Conservation (phyloP, 805 yeast species). For the Candida yuanshanica region DNA sequence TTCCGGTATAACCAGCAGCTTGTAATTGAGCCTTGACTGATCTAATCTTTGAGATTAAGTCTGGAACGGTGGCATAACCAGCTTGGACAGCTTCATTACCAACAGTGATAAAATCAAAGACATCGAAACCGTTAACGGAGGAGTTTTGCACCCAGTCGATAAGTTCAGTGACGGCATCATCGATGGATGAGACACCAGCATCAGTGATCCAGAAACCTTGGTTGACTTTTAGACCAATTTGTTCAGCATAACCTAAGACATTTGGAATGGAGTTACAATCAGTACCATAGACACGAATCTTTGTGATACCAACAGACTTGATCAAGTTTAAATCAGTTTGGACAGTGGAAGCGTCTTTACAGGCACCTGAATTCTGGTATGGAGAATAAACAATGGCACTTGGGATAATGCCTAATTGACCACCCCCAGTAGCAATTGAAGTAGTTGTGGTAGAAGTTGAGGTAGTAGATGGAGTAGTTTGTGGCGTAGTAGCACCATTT, state of each 20-base stretch:
- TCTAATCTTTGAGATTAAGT: constrained; percentile 59
- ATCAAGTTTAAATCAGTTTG: constrained; percentile 54
- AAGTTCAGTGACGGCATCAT: constrained; percentile 47
- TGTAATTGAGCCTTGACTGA: constrained; percentile 53
- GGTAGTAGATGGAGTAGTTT: constrained; percentile 17
- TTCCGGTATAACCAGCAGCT: constrained; percentile 71
- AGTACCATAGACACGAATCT: constrained; percentile 77
- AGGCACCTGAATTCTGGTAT: constrained; percentile 58
- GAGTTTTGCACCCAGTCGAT: constrained; percentile 36
- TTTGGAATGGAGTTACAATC: constrained; percentile 71
- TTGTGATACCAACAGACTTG: constrained; percentile 51
- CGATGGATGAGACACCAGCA: constrained; percentile 66
- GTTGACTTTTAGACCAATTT: constrained; percentile 64
- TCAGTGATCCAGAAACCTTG: constrained; percentile 82
- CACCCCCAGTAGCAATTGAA: constrained; percentile 18
- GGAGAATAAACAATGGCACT: constrained; percentile 72
- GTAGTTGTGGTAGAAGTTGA: constrained; percentile 21
- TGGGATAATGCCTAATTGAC: constrained; percentile 35
- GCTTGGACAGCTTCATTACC: constrained; percentile 85
- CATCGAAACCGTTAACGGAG: constrained; percentile 56
- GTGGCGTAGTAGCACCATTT: constrained; percentile 22
- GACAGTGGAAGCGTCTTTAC: constrained; percentile 57
- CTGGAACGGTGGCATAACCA: constrained; percentile 52
- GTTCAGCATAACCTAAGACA: constrained; percentile 53
- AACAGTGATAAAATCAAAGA: constrained; percentile 71